Base-by-base conservation (phyloP, 2,329 filamentous ascomycete species). In the Teratosphaeria zuluensis region DNA sequence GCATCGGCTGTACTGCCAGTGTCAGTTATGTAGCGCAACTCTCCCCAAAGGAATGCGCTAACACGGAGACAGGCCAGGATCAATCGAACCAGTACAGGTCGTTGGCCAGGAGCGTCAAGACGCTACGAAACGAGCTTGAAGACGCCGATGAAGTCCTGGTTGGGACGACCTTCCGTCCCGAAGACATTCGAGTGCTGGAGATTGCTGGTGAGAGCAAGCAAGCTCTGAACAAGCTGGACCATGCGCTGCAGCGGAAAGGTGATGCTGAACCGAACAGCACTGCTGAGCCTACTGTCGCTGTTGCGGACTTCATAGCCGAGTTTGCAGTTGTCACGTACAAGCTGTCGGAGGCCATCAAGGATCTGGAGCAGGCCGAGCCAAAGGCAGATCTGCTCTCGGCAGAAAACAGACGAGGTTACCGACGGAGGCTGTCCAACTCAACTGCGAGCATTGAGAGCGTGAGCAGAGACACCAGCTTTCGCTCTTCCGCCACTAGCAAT, bases 111-210 rank as follows among this genome's bases (percentile, higher is more conserved):
- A 57, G 58, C 32, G 52, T 63, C 16, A 60, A 62, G 30, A 56
- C 19, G 12, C 54, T 64, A 7, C 63, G 64, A 24, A 66, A 66
- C 46, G 55, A 56, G 32, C 56, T 66, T 4, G 64, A 60, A 53
- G 63, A 66, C 21, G 56, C 59, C 4, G 63, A 64, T 38, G 63
- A 66, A 24, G 55, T 57, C 14, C 60, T 64, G 3, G 54, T 51
- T n/a, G 58, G 57, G 30, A 33, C 55, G 14, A 51, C 33, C 16
- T 30, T 48, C 12, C 48, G 56, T 33, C 31, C 57, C 28, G 51
- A 58, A 42, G 31, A 55, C 35, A 48, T 56, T 56, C 48, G 55
- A 30, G 31, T 59, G 2, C 33, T 57, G 33, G 51, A 56, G 38
- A 55, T 54, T 32, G 55, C 61, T 9, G 51, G 31, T 1, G 54